Evolutionary conservation across 139 green algal genomes (phyloP), one percentile per base, ranked within the genome.

Genomic region (Pseudopediastrum boryanum): DNA sequence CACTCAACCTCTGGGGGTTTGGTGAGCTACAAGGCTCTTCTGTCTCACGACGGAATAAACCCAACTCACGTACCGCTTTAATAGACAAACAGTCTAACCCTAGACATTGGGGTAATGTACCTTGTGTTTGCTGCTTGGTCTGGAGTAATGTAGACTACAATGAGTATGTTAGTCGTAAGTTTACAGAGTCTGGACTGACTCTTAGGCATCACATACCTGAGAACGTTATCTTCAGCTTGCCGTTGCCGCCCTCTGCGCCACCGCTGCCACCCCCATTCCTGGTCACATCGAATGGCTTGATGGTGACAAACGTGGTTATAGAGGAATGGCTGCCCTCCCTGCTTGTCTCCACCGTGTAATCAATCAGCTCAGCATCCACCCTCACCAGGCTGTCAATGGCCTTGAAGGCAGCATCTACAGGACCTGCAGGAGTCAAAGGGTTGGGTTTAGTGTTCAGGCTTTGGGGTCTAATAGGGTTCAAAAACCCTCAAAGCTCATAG

Each of bases 341-440:
- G 43, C 98, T 94, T 58, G 83, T 91, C 61, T 87, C 94, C 38
- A 98, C 82, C 46, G 70, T 86, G 87, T 98, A 98, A 83, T 98
- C 91, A 19, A 84, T 79, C 59, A 98, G 80, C 44, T 89, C 75
- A 1, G 86, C 85, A n/a, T 88, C 83, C 70, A 96, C 85, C 50
- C 87, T 75, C 44, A 95, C 86, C 39, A 98, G 82, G 21, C 63
- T 71, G 75, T 98, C 94, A 12, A 98, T 85, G 25, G 92, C 90
- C 86, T 98, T 98, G 93, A 96, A 99, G 7, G 90, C 89, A 7
- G 96, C 95, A 79, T 98, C 96, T 19, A 99, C 93, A 2, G 96
- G 96, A 23, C 93, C 87, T 85, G 68, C 50, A 52, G 42, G 66
- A 46, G 54, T 27, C 31, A 10, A 13, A 59, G 61, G 56, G 6